Evolutionary conservation across 257 asterid species (phyloP).

Genomic region (Plectranthus barbatus): DNA sequence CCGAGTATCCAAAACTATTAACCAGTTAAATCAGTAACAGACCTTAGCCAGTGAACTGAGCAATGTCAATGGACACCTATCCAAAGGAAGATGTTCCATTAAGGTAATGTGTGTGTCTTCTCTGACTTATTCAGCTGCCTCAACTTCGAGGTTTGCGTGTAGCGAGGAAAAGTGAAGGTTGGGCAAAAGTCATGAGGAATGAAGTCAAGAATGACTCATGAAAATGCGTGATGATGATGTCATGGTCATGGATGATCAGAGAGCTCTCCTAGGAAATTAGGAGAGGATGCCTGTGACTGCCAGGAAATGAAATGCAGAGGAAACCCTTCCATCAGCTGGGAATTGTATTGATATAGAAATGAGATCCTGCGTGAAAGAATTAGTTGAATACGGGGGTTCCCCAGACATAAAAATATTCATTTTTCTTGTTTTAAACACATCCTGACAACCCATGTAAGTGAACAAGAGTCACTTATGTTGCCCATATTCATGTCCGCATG

Average conservation of each 20-base stretch:
- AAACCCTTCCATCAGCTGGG: constrained; percentile 54
- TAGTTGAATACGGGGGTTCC: constrained; percentile 57
- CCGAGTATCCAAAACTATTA: constrained; percentile 33
- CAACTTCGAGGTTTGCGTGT: constrained; percentile 50
- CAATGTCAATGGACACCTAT: constrained; percentile 51
- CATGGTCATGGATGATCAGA: constrained; percentile 60
- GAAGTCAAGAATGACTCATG: constrained; percentile 47
- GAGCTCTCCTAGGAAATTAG: constrained; percentile 49
- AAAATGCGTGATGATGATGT: constrained; percentile 51
- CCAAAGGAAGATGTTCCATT: constrained; percentile 51
- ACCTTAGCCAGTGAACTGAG: constrained; percentile 55
- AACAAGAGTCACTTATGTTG: constrained; percentile 23
- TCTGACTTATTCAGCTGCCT: constrained; percentile 50
- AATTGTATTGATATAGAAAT: constrained; percentile 38
- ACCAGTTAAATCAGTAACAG: constrained; percentile 52
- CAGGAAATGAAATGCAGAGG: constrained; percentile 53
- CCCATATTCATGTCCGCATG: constrained; percentile 11
- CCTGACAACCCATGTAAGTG: constrained; percentile 39
- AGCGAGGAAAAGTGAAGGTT: constrained; percentile 46
- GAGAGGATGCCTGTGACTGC: constrained; percentile 44
- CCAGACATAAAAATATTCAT: constrained; percentile 30
- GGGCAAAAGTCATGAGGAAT: constrained; percentile 53
- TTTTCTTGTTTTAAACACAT: constrained; percentile 27
- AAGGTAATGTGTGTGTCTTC: constrained; percentile 44
- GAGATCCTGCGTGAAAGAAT: constrained; percentile 80